A percentile compares a stretch with the other conserved stretches of the same genome.
Conservation (phyloP, 176 grass and related monocot species). For the Olyra latifolia region DNA sequence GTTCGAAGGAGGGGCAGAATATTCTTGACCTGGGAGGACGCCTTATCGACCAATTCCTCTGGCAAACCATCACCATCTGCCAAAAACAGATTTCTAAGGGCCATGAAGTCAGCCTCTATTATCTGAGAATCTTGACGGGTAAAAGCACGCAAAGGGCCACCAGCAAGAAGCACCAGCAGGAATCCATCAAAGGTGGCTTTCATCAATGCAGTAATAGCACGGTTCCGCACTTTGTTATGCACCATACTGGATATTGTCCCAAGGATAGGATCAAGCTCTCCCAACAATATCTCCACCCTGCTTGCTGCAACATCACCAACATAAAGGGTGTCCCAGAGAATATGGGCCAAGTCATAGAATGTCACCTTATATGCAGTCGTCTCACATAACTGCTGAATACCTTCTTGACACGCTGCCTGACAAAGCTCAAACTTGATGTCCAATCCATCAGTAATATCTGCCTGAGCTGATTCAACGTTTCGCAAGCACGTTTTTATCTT, state of each 20-base stretch:
- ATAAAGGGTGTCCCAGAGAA: constrained; percentile 85
- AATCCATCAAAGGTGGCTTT: constrained; percentile 93
- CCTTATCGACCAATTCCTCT: constrained; percentile 89
- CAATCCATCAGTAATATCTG: constrained; percentile 82
- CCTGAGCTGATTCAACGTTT: constrained; percentile 89
- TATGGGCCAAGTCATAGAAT: constrained; percentile 79
- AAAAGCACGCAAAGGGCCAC: constrained; percentile 82
- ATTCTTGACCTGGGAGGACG: constrained; percentile 86
- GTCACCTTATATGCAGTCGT: constrained; percentile 89
- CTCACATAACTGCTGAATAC: constrained; percentile 83
- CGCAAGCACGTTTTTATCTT: constrained; percentile 91
- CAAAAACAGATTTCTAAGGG: constrained; percentile 76
- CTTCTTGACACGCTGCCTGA: constrained; percentile 77
- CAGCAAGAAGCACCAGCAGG: constrained; percentile 87
- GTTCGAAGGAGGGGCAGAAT: constrained; percentile 69
- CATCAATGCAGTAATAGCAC: constrained; percentile 89
- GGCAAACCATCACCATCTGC: constrained; percentile 95
- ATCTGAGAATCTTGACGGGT: constrained; percentile 65
- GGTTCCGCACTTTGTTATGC: constrained; percentile 85
- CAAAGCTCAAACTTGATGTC: constrained; percentile 91
- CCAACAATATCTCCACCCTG: constrained; percentile 68
- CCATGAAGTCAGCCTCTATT: constrained; percentile 79
- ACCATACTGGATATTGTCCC: constrained; percentile 84
- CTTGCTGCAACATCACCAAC: constrained; percentile 60
- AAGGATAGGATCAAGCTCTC: constrained; percentile 79